A percentile compares a stretch with the other conserved stretches of the same genome.
Conservation (phyloP, 345 rosid genomes). For the Punica granatum region DNA sequence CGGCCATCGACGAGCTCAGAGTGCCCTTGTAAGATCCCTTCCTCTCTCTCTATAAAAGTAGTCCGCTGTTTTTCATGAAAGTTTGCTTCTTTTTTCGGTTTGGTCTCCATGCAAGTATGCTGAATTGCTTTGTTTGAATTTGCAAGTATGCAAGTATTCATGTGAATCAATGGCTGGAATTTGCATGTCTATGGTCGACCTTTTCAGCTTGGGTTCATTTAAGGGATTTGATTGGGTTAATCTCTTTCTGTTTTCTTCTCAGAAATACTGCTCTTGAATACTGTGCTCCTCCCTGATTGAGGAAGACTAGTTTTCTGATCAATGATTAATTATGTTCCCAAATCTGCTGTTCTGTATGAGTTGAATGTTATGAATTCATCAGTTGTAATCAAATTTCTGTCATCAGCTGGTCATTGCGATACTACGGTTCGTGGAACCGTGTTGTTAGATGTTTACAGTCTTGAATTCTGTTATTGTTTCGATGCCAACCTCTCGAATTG, state of each 20-base stretch:
- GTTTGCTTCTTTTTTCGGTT: not conserved
- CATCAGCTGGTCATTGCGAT: no score
- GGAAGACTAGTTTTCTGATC: not conserved
- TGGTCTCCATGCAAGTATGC: not conserved
- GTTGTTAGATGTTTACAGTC: not conserved
- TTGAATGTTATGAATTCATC: no score
- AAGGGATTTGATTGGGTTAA: not conserved
- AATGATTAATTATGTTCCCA: not conserved
- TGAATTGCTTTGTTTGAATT: no score
- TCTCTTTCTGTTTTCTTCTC: not conserved
- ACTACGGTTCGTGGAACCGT: not conserved
- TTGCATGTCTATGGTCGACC: not conserved
- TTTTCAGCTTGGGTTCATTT: slow-evolving; percentile 1
- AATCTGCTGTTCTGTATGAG: not conserved
- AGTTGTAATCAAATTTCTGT: no score
- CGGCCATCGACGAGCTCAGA: slow-evolving; percentile 78
- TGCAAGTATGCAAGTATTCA: no score
- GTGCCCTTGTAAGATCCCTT: slow-evolving; percentile 60
- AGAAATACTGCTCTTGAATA: not conserved
- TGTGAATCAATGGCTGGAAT: not conserved
- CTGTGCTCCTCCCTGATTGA: not conserved
- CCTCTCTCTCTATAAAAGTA: not conserved
- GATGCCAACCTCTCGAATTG: not conserved
- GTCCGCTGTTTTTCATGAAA: not conserved
- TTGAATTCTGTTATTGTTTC: not conserved